Evolutionary conservation across 1,139 yeast genomes (phyloP).

Genomic region (Nakaseomyces sp.): DNA sequence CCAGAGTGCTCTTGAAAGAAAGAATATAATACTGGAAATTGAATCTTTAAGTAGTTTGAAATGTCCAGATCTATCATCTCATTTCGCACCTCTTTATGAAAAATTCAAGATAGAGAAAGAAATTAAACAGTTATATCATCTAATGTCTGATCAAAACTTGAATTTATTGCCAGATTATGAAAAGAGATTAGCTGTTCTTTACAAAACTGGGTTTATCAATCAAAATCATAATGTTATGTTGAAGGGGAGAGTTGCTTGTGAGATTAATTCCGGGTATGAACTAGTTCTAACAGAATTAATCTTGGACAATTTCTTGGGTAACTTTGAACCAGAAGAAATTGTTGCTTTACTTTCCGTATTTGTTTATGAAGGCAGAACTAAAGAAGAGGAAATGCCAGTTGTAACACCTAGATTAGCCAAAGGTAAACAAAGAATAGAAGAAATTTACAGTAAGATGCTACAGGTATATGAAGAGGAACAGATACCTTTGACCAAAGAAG

Average conservation of each 20-base stretch:
- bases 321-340: slow-evolving; percentile 90
- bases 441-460: slow-evolving; percentile 58
- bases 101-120: slow-evolving; percentile 41
- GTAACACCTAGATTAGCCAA: slow-evolving; percentile 77
- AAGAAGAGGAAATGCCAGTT: slow-evolving; percentile 45
- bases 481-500: slow-evolving; percentile 74
- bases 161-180: slow-evolving; percentile 90
- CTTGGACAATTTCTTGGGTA: slow-evolving; percentile 83
- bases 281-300: slow-evolving; percentile 80
- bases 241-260: slow-evolving; percentile 84
- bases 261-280: slow-evolving; percentile 86
- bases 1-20: slow-evolving; percentile 43
- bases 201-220: slow-evolving; percentile 70
- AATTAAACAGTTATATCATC: slow-evolving; percentile 47
- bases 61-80: slow-evolving; percentile 40
- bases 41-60: slow-evolving; percentile 24
- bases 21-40: slow-evolving; percentile 35
- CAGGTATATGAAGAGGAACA: slow-evolving; percentile 58
- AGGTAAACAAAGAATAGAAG: slow-evolving; percentile 64
- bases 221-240: slow-evolving; percentile 63
- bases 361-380: slow-evolving; percentile 79
- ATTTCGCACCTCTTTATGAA: slow-evolving; percentile 42
- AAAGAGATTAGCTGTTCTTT: slow-evolving; percentile 71
- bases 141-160: slow-evolving; percentile 78
- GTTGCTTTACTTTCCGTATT: slow-evolving; percentile 87